These are phyloP conservation scores for Blastobotrys muscicola DNA, from an alignment of 805 yeast species.

Conservation along the genomic window DNA sequence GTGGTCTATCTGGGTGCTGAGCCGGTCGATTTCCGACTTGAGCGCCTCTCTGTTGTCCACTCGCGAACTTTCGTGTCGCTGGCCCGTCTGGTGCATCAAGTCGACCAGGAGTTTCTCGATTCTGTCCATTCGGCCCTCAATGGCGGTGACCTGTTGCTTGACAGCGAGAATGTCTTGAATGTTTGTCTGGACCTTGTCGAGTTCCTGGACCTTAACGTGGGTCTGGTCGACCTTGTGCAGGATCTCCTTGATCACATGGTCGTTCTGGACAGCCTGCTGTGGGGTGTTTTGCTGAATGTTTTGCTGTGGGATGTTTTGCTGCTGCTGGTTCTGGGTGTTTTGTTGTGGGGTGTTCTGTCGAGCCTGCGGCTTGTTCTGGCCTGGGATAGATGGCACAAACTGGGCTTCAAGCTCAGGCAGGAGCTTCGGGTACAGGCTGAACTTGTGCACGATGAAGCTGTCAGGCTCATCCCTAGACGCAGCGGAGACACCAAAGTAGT, in stretches of 20 bases:
- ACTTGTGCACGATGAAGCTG: slow-evolving; percentile 11
- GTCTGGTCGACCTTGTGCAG: slow-evolving; percentile 5
- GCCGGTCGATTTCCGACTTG: slow-evolving; percentile 9
- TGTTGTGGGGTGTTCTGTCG: slow-evolving; percentile 1
- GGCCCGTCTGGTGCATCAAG: neutral
- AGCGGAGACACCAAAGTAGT: slow-evolving; percentile 29
- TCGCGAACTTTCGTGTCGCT: slow-evolving; percentile 2
- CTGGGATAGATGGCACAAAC: neutral
- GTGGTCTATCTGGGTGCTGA: slow-evolving; percentile 13
- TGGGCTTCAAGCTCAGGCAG: slow-evolving; percentile 2
- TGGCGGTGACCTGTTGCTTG: slow-evolving; percentile 3
- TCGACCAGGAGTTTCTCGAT: slow-evolving; percentile 9
- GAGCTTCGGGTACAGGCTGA: slow-evolving; percentile 11
- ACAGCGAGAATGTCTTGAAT: slow-evolving; percentile 3
- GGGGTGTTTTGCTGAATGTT: neutral
- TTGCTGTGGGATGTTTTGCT: slow-evolving; percentile 3
- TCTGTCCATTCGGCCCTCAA: slow-evolving; percentile 11
- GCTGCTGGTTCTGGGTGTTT: slow-evolving; percentile 6
- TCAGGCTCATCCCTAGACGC: slow-evolving; percentile 15
- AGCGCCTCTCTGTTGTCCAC: neutral
- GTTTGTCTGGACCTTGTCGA: slow-evolving; percentile 5
- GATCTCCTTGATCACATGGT: neutral
- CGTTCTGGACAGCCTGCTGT: neutral
- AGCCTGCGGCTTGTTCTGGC: neutral
- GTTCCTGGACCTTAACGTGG: slow-evolving; percentile 4